These are phyloP conservation scores for Eleusine coracana DNA, from an alignment of 176 grass and related monocot genomes.

Conservation along the genomic window DNA sequence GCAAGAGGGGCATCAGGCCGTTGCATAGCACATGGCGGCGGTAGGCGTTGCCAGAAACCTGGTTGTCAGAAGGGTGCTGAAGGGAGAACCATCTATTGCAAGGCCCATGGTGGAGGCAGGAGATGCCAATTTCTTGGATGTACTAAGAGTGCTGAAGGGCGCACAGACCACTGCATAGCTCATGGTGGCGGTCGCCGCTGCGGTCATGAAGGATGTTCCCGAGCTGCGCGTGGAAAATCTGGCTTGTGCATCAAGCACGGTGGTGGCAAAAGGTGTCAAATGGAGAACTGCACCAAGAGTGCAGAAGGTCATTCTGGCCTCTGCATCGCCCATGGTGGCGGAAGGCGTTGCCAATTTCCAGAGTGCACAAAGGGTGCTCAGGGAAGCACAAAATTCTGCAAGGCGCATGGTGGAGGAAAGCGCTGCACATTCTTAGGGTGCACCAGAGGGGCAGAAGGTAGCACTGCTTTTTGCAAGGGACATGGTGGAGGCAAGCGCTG, in stretches of 20 bases:
- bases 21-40: conserved; percentile 97
- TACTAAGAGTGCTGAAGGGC: conserved; percentile 89
- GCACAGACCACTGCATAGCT: conserved; percentile 89
- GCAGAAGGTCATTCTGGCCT: conserved; percentile 94
- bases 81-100: conserved; percentile 94
- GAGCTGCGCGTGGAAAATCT: conserved; percentile 91
- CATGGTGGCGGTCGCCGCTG: conserved; percentile 90
- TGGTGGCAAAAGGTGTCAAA: conserved; percentile 87
- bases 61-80: conserved; percentile 95
- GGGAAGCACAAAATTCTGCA: conserved; percentile 92
- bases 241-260: conserved; percentile 93
- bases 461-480: conserved; percentile 82
- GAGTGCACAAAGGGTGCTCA: conserved; percentile 88
- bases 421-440: conserved; percentile 90
- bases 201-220: conserved; percentile 64
- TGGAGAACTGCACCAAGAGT: conserved; percentile 80
- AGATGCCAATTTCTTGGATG: conserved; percentile 83
- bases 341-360: conserved; percentile 75
- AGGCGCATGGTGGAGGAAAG: conserved; percentile 90
- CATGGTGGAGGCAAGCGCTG: conserved; percentile 97
- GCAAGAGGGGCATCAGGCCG: conserved; percentile 86
- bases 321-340: conserved; percentile 95
- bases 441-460: conserved; percentile 91
- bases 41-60: conserved; percentile 70
- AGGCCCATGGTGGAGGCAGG: conserved; percentile 88